Percentiles rank a stretch among this genome's conserved stretches.
Conservation (phyloP, 345 rosid species). For the Lepidium sativum region DNA sequence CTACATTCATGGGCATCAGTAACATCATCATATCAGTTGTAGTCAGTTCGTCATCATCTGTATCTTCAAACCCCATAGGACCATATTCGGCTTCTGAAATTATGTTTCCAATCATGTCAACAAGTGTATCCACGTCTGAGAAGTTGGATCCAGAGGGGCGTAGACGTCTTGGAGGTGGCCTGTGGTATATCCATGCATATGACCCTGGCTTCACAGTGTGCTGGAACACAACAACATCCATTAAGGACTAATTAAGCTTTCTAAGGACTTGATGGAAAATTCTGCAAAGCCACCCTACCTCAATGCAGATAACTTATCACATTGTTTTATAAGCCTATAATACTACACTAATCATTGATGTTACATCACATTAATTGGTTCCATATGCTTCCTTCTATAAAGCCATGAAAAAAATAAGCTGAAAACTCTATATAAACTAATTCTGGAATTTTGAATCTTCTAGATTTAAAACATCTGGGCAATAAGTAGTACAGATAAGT, state of each 20-base stretch:
- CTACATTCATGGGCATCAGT: constrained; percentile 40
- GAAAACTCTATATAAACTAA: background rate
- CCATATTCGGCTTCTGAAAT: constrained; percentile 41
- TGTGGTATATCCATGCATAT: constrained; percentile 61
- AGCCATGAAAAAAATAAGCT: background rate
- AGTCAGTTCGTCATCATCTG: constrained; percentile 36
- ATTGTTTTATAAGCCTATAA: background rate
- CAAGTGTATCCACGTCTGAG: constrained; percentile 38
- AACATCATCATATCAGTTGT: constrained; percentile 43
- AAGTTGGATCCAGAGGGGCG: constrained; percentile 27
- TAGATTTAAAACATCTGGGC: background rate
- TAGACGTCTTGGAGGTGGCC: constrained; percentile 57
- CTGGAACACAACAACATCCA: constrained; percentile 55
- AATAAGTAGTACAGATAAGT: background rate
- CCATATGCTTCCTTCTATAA: background rate
- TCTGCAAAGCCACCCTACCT: constrained; percentile 10
- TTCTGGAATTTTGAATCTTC: background rate
- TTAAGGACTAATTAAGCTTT: constrained; percentile 35
- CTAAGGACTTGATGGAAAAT: constrained; percentile 17
- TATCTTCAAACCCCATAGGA: constrained; percentile 37
- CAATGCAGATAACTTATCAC: constrained; percentile 11
- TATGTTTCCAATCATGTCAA: constrained; percentile 43
- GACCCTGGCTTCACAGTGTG: constrained; percentile 74
- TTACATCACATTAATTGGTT: background rate
- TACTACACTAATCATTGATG: constrained; percentile 5